Percentiles rank a stretch among this genome's conserved stretches.
Evolutionary conservation across 2,329 filamentous ascomycete species (phyloP).

Genomic region (Lasiodiplodia sp.): DNA sequence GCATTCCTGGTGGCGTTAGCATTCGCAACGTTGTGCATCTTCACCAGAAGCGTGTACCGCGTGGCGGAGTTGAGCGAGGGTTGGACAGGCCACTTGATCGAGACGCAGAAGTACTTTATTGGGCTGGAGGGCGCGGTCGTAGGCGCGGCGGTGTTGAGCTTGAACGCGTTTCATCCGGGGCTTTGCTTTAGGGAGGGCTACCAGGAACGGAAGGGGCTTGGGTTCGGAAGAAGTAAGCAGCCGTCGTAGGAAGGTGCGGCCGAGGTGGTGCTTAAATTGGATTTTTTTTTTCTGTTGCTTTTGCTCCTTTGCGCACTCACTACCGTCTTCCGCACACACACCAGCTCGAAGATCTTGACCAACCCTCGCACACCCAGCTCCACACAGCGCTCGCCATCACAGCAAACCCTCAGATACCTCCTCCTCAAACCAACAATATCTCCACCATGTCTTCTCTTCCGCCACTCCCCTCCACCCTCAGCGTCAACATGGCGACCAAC

Average conservation of each 20-base stretch:
- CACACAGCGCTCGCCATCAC: neutral
- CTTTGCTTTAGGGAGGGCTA: conserved; percentile 46
- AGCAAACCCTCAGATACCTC: neutral
- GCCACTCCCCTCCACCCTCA: neutral
- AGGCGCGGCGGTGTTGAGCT: conserved; percentile 40
- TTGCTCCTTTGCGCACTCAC: neutral
- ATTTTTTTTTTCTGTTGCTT: neutral
- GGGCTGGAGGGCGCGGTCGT: conserved; percentile 47
- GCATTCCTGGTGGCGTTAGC: conserved; percentile 63
- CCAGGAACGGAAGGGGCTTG: conserved; percentile 31
- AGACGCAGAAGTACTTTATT: conserved; percentile 48
- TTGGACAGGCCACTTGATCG: conserved; percentile 67
- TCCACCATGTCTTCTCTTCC: neutral
- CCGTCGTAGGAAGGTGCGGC: neutral
- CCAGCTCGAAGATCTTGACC: neutral
- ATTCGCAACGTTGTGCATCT: conserved; percentile 68
- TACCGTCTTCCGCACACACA: neutral
- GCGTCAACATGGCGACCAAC: neutral
- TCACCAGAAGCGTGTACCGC: conserved; percentile 70
- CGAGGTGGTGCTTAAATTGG: neutral
- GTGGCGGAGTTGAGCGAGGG: conserved; percentile 71
- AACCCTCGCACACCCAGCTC: neutral
- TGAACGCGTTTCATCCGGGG: conserved; percentile 48
- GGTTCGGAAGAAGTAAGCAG: conserved; percentile 36
- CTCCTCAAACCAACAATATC: neutral